A percentile compares a stretch with the other conserved stretches of the same genome.
Conservation (phyloP, 768 basidiomycete genomes). For the Rossbeevera mucosa region DNA sequence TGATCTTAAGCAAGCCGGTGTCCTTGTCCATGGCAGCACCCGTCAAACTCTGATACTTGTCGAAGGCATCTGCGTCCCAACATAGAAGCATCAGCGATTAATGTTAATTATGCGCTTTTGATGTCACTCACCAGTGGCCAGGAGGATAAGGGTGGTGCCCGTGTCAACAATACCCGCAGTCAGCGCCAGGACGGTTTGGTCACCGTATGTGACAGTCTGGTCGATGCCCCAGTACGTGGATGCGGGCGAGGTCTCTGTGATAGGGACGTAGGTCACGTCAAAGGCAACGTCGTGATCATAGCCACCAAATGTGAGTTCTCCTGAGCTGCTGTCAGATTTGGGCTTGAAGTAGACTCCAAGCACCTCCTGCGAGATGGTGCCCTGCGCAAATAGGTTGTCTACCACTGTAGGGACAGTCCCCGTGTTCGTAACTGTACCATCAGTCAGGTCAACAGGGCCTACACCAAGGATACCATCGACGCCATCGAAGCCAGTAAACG, state of each 20-base stretch:
- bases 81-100: background rate
- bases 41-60: slow-evolving; percentile 17
- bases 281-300: slow-evolving; percentile 7
- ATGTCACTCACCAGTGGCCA: slow-evolving; percentile 19
- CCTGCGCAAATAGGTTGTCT: slow-evolving; percentile 30
- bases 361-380: slow-evolving; percentile 21
- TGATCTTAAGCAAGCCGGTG: slow-evolving; percentile 25
- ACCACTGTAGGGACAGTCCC: slow-evolving; percentile 29
- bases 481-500: slow-evolving; percentile 20
- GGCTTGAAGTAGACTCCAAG: slow-evolving; percentile 33
- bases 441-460: slow-evolving; percentile 33
- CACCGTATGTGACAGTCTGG: background rate
- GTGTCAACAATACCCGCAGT: slow-evolving; percentile 22
- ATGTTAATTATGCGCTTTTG: background rate
- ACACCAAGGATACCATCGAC: slow-evolving; percentile 39
- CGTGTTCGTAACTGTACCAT: slow-evolving; percentile 14
- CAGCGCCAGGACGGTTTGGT: background rate
- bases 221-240: slow-evolving; percentile 22
- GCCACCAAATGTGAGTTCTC: slow-evolving; percentile 28
- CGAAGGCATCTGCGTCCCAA: slow-evolving; percentile 18
- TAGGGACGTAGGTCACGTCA: slow-evolving; percentile 18
- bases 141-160: slow-evolving; percentile 27
- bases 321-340: slow-evolving; percentile 6
- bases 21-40: slow-evolving; percentile 22
- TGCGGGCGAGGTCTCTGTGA: slow-evolving; percentile 24